These are phyloP conservation scores for Aspergillus latus DNA, from an alignment of 2,329 filamentous ascomycete species.

Conservation along the genomic window DNA sequence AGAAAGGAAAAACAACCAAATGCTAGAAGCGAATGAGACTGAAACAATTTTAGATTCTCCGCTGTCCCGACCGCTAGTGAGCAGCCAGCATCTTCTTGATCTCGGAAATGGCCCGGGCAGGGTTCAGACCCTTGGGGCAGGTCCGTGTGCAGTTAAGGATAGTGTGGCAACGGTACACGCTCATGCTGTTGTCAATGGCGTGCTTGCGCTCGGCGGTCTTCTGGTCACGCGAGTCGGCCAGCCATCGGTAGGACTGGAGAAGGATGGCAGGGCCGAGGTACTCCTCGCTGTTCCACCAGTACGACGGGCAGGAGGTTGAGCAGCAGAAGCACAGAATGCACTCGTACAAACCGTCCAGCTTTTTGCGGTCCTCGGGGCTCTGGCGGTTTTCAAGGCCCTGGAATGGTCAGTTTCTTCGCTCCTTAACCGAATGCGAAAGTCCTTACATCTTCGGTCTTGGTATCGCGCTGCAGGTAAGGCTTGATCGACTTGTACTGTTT, in stretches of 20 bases:
- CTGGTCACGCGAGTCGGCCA: slow-evolving; percentile 93
- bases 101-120: slow-evolving; percentile 89
- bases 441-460: slow-evolving; percentile 77
- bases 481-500: slow-evolving; percentile 99
- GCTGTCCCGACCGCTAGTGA: slow-evolving; percentile 22
- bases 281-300: slow-evolving; percentile 99
- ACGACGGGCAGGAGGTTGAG: slow-evolving; percentile 98
- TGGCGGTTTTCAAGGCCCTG: slow-evolving; percentile 92
- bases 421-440: not conserved
- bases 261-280: slow-evolving; percentile 97
- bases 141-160: slow-evolving; percentile 98
- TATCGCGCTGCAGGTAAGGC: slow-evolving; percentile 93
- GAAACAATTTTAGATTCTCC: slow-evolving; percentile 16
- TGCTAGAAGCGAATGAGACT: slow-evolving; percentile 17
- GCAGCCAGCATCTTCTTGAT: slow-evolving; percentile 95
- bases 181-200: slow-evolving; percentile 97
- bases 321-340: slow-evolving; percentile 99
- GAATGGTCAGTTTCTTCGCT: slow-evolving; percentile 7
- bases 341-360: slow-evolving; percentile 97
- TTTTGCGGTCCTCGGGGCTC: slow-evolving; percentile 86
- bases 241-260: slow-evolving; percentile 96
- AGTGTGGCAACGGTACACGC: slow-evolving; percentile 96
- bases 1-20: slow-evolving; percentile 7
- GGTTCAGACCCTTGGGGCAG: slow-evolving; percentile 98
- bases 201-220: slow-evolving; percentile 82